A percentile compares a stretch with the other conserved stretches of the same genome.
These are phyloP conservation scores for Aspergillus egyptiacus DNA, from an alignment of 495 filamentous ascomycete species.

Conservation along the genomic window DNA sequence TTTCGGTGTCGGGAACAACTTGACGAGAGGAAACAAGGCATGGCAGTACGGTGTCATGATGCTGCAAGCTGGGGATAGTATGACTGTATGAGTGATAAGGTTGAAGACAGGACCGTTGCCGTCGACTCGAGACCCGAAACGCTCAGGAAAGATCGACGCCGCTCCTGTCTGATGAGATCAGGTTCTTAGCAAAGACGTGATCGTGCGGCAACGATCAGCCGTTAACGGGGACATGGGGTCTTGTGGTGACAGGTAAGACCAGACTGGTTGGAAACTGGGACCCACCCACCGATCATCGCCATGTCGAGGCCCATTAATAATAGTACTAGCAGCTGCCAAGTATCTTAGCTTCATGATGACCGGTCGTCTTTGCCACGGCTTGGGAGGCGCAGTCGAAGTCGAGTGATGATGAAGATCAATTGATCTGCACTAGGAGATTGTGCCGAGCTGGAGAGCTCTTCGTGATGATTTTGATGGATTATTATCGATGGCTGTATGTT, in stretches of 20 bases:
- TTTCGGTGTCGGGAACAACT: too few relatives aligned
- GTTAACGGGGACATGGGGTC: conserved; percentile 29
- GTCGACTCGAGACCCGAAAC: conserved; percentile 1
- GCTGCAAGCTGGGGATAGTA: not conserved
- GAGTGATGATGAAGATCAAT: conserved; percentile 21
- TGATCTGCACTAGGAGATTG: conserved; percentile 28
- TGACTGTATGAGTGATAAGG: not conserved
- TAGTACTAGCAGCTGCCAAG: conserved; percentile 3
- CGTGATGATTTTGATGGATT: not conserved
- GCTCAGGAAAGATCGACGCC: conserved; percentile 10
- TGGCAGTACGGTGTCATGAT: not conserved
- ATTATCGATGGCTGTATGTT: conserved; percentile 5
- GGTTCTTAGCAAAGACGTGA: conserved; percentile 21
- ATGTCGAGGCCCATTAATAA: conserved; percentile 14
- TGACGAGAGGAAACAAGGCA: too few relatives aligned
- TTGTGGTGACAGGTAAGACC: conserved; percentile 29
- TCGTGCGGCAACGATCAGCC: conserved; percentile 31
- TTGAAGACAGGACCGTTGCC: not conserved
- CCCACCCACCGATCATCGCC: conserved; percentile 13
- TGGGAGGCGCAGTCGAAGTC: conserved; percentile 17
- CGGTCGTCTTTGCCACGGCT: conserved; percentile 5
- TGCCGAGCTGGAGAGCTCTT: conserved; percentile 17
- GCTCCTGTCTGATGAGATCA: conserved; percentile 21
- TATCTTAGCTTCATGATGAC: not conserved
- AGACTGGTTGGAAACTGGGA: conserved; percentile 6